Evolutionary conservation across 768 basidiomycete genomes (phyloP).

Genomic region (Russula virescens): DNA sequence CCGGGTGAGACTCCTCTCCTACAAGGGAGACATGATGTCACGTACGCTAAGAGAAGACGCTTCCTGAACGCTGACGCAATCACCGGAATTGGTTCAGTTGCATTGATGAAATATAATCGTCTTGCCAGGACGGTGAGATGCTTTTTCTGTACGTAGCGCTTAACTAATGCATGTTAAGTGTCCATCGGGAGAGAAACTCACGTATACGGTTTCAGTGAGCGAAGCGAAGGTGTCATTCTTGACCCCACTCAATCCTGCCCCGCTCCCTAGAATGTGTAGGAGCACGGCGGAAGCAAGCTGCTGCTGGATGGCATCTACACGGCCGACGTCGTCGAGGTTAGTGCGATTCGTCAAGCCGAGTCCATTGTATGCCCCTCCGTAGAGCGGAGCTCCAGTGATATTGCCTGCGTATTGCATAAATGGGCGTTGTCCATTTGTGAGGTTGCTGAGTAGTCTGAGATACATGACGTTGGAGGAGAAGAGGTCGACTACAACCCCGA

Average conservation of each 20-base stretch:
- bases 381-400: no score
- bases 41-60: constrained; percentile 50
- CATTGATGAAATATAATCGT: no score
- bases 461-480: constrained; percentile 39
- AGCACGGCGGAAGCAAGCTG: constrained; percentile 49
- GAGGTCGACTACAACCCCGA: constrained; percentile 41
- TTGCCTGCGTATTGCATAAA: no score
- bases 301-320: constrained; percentile 41
- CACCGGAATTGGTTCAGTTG: constrained; percentile 34
- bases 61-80: constrained; percentile 41
- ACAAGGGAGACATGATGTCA: no score
- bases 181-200: no score
- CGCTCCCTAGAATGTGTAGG: constrained; percentile 38
- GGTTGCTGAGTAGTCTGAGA: constrained; percentile 39
- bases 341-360: constrained; percentile 41
- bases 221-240: constrained; percentile 33
- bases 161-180: no score
- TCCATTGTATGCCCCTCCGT: constrained; percentile 54
- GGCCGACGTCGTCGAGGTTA: constrained; percentile 37
- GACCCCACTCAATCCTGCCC: constrained; percentile 35
- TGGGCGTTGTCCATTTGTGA: no score
- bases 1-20: no score
- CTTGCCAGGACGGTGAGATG: no score
- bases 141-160: no score
- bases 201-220: constrained; percentile 36